A percentile compares a stretch with the other conserved stretches of the same genome.
phyloP scores from a whole-genome alignment of 1,139 yeast genomes.

The Candida frijolesensis region DNA sequence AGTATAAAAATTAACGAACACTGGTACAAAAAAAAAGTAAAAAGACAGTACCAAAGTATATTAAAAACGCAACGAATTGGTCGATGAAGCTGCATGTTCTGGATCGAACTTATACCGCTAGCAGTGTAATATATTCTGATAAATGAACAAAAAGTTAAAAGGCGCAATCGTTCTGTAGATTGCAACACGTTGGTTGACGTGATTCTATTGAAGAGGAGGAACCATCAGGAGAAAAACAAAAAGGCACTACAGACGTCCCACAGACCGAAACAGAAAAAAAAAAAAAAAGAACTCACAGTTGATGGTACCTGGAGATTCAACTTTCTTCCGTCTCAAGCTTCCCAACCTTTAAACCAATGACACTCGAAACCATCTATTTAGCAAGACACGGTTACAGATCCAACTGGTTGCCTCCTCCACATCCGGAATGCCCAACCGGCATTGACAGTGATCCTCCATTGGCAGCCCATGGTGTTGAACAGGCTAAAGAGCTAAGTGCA shows the following conservation, averaged over 20 bases:
- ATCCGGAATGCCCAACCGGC: conserved; percentile 77
- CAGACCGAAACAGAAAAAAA: neutral
- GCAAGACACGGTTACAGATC: conserved; percentile 79
- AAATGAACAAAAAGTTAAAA: too few species aligned
- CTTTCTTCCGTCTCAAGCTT: neutral
- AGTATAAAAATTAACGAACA: too few species aligned
- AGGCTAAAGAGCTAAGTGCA: conserved; percentile 72
- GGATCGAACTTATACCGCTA: too few species aligned
- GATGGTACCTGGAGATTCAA: neutral
- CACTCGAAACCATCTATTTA: conserved; percentile 48
- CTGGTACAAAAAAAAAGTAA: too few species aligned
- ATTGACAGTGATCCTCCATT: conserved; percentile 80
- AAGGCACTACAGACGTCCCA: neutral
- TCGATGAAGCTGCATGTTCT: too few species aligned
- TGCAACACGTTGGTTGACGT: neutral
- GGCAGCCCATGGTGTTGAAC: conserved; percentile 78
- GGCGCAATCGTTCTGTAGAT: neutral
- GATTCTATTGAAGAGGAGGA: neutral
- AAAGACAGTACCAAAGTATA: too few species aligned
- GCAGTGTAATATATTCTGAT: too few species aligned
- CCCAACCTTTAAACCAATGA: conserved; percentile 27
- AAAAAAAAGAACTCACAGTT: neutral
- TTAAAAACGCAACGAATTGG: too few species aligned
- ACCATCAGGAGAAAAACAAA: neutral
- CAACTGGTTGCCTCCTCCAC: conserved; percentile 80